These are phyloP conservation scores for Lanmaoa rubissima DNA, from an alignment of 768 basidiomycete species.

Conservation along the genomic window DNA sequence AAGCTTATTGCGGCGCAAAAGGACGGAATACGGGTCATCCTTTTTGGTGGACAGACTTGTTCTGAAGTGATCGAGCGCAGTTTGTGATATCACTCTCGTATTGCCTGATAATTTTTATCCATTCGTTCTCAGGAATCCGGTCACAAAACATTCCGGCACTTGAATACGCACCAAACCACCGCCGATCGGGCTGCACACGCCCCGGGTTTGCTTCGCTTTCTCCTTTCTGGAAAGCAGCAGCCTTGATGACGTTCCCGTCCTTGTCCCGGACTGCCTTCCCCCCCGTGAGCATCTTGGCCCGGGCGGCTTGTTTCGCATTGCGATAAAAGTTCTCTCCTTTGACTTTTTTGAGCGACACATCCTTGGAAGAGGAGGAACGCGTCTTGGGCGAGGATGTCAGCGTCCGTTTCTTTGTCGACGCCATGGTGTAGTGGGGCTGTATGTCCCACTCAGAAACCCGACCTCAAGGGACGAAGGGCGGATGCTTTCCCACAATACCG, in stretches of 20 bases:
- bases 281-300: conserved; percentile 90
- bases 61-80: conserved; percentile 93
- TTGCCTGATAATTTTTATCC: conserved; percentile 58
- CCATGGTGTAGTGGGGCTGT: conserved; percentile 21
- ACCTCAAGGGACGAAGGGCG: background rate
- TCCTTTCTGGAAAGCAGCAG: conserved; percentile 95
- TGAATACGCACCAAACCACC: conserved; percentile 87
- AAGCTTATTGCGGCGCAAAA: conserved; percentile 90
- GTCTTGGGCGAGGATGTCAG: conserved; percentile 31
- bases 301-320: conserved; percentile 82
- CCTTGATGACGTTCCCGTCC: conserved; percentile 89
- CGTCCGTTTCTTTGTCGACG: conserved; percentile 29
- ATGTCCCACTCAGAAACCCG: background rate
- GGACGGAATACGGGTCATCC: conserved; percentile 94
- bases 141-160: background rate
- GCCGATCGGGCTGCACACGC: conserved; percentile 88
- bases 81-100: conserved; percentile 97
- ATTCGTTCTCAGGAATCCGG: conserved; percentile 6
- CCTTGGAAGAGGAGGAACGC: conserved; percentile 47
- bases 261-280: conserved; percentile 89
- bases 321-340: conserved; percentile 99
- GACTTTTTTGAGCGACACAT: conserved; percentile 59
- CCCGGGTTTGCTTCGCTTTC: conserved; percentile 89
- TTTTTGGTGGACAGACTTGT: conserved; percentile 82
- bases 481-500: conserved; percentile 13